phyloP scores from a whole-genome alignment of 2,329 filamentous ascomycete species.

The Paecilomyces sp. region DNA sequence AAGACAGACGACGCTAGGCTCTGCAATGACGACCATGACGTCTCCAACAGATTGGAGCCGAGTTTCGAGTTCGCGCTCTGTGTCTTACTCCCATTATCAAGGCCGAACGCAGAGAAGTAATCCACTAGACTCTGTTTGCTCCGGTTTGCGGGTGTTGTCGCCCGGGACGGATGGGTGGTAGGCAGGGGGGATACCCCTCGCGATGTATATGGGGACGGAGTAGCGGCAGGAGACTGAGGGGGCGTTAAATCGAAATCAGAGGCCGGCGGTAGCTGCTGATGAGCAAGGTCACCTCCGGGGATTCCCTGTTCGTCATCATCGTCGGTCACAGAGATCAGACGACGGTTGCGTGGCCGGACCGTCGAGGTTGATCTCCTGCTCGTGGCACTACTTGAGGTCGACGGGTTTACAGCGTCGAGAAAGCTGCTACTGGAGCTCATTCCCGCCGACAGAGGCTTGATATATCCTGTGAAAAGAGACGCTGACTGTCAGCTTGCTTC shows the following conservation, averaged over 20 bases:
- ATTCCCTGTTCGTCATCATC: slow-evolving; percentile 22
- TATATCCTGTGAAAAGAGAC: slow-evolving; percentile 6
- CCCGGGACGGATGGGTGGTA: slow-evolving; percentile 29
- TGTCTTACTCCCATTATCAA: slow-evolving; percentile 7
- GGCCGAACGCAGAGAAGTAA: slow-evolving; percentile 13
- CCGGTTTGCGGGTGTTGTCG: slow-evolving; percentile 16
- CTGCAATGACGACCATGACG: slow-evolving; percentile 43
- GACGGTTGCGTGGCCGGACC: slow-evolving; percentile 37
- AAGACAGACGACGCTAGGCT: slow-evolving; percentile 42
- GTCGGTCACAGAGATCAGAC: slow-evolving; percentile 36
- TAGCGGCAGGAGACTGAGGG: slow-evolving; percentile 32
- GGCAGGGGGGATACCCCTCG: slow-evolving; percentile 31
- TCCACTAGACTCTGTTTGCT: slow-evolving; percentile 12
- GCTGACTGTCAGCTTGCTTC: slow-evolving; percentile 11
- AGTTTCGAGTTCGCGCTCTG: slow-evolving; percentile 9
- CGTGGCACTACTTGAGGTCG: slow-evolving; percentile 23
- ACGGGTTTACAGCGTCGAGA: slow-evolving; percentile 28
- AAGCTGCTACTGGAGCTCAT: slow-evolving; percentile 35
- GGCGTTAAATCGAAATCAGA: slow-evolving; percentile 24
- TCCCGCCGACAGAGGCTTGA: slow-evolving; percentile 18
- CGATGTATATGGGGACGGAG: slow-evolving; percentile 32
- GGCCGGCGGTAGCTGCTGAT: slow-evolving; percentile 18
- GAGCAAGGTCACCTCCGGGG: slow-evolving; percentile 4
- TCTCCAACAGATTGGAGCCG: slow-evolving; percentile 34
- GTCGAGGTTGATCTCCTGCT: slow-evolving; percentile 27